A percentile compares a stretch with the other conserved stretches of the same genome.
Evolutionary conservation across 805 yeast species (phyloP).

Genomic region (Nakazawaea ernobii): DNA sequence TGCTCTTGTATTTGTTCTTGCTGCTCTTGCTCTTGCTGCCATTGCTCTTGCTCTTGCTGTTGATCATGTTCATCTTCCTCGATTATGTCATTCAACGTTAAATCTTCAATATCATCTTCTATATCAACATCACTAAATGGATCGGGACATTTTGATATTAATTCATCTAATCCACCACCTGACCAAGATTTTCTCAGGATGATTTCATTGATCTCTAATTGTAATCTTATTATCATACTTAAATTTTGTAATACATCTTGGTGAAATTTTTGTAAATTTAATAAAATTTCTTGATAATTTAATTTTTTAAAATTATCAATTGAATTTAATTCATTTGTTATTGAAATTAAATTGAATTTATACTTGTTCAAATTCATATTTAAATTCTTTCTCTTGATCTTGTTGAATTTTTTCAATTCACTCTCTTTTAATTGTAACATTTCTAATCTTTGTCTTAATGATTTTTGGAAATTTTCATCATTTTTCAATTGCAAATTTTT

Average conservation of each 20-base stretch:
- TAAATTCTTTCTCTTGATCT: conserved; percentile 57
- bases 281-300: conserved; percentile 60
- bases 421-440: conserved; percentile 55
- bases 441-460: conserved; percentile 46
- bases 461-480: conserved; percentile 48
- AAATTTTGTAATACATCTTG: conserved; percentile 37
- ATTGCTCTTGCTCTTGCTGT: neutral
- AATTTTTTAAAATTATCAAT: conserved; percentile 72
- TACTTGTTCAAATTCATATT: conserved; percentile 61
- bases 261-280: conserved; percentile 59
- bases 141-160: conserved; percentile 60
- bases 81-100: neutral
- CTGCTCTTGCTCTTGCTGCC: neutral
- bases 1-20: neutral
- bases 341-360: conserved; percentile 56
- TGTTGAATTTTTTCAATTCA: conserved; percentile 53
- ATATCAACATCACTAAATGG: conserved; percentile 37
- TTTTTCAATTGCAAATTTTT: conserved; percentile 35
- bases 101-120: neutral
- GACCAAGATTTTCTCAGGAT: conserved; percentile 82
- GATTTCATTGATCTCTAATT: conserved; percentile 74
- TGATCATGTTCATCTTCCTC: neutral
- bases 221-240: conserved; percentile 54
- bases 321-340: conserved; percentile 73
- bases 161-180: conserved; percentile 78